phyloP scores from a whole-genome alignment of 345 rosid species.

The Corchorus olitorius region DNA sequence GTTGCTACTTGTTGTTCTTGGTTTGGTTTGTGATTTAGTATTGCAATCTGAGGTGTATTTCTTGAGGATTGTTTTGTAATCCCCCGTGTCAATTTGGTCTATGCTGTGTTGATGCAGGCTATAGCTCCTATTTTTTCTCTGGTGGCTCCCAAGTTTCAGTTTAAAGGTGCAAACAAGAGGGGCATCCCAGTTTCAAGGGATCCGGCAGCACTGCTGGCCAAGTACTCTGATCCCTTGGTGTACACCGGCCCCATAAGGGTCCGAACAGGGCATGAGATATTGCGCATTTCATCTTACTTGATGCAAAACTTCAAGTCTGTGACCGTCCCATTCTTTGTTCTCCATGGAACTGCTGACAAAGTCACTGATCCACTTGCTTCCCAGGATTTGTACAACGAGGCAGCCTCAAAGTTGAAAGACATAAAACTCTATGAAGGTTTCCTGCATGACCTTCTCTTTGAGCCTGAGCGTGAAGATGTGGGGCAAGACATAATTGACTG shows the following conservation, averaged over 20 bases:
- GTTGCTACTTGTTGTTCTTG: constrained; percentile 13
- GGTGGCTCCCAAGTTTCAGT: constrained; percentile 79
- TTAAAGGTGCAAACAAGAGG: constrained; percentile 97
- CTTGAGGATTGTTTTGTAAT: neutral
- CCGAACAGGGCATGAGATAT: constrained; percentile 92
- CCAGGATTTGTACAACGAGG: constrained; percentile 73
- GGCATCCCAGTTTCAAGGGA: constrained; percentile 97
- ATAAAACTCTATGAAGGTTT: constrained; percentile 89
- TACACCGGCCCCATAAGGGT: constrained; percentile 97
- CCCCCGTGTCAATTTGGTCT: neutral
- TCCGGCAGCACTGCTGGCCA: constrained; percentile 86
- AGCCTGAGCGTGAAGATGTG: constrained; percentile 86
- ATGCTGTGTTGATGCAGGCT: constrained; percentile 49
- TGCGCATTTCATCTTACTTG: constrained; percentile 77
- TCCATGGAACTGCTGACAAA: constrained; percentile 89
- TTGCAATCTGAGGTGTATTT: neutral
- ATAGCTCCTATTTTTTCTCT: constrained; percentile 90
- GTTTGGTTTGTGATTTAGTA: neutral
- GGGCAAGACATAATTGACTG: constrained; percentile 79
- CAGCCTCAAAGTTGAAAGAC: constrained; percentile 78
- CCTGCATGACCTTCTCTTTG: constrained; percentile 92
- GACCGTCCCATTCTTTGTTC: constrained; percentile 84
- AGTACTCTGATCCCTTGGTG: constrained; percentile 91
- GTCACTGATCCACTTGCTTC: constrained; percentile 96
- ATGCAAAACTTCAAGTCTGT: constrained; percentile 65